Evolutionary conservation across 441 rosid species (phyloP), one percentile per base, ranked within the genome.

Genomic region (Macaranga tanarius): DNA sequence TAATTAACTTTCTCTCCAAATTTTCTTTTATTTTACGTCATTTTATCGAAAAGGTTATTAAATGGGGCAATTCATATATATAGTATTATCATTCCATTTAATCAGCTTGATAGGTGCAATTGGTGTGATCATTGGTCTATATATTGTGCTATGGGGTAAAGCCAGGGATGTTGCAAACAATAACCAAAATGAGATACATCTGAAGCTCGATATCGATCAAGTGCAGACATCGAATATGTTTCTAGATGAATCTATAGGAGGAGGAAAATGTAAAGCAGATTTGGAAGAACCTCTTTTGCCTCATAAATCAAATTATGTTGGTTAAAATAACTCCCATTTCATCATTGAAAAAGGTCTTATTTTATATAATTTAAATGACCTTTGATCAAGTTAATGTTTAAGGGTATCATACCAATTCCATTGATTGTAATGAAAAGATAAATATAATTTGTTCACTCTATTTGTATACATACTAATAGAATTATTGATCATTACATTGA

Each of bases 61-160:
- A n/a, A 34, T 16, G 51, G 22, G 40, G 2, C 54, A 40, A 42
- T 5, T 31, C 38, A 31, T 31, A 31, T n/a, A n/a, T 31, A 31
- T 2, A 2, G 5, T 31, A 31, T 31, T 31, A 31, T 31, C 45
- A 40, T 73, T 1, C 9, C 57, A 42, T 67, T 79, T 65, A 66
- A 67, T 68, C 81, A 88, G 93, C 73, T 67, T 88, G 77, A 70
- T 85, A 64, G 93, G 97, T 42, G 95, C 85, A 54, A 56, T 81
- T 62, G 89, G 78, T 25, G 91, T 91, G 67, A 82, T 91, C 10
- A 59, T 79, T 73, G 97, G 98, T 13, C 77, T 91, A 40, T 92
- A 91, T 69, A 50, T 73, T 10, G 91, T 93, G 75, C 84, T 93
- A 16, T 91, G 98, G 97, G 92, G 95, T 28, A 91, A 89, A 76